Base-by-base conservation (phyloP, 2,329 filamentous ascomycete species). In the Rutstroemia sp. region DNA sequence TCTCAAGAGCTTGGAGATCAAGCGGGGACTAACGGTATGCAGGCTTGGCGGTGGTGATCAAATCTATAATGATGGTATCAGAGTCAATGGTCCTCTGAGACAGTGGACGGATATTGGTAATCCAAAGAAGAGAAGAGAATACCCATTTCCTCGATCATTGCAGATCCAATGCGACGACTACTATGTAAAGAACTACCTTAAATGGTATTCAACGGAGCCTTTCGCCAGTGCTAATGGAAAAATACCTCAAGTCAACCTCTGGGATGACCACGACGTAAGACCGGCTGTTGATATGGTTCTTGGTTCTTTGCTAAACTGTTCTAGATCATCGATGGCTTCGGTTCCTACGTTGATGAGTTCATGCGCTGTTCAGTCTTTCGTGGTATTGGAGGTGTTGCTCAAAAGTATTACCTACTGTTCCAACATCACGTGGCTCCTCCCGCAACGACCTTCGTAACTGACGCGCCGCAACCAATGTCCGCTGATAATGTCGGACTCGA, bases 341-440 rank as follows among this genome's bases (percentile, higher is more conserved):
- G 94, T 4, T 96, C 91, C 0, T 99, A 99, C 71, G 84, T 91
- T 25, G 84, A 96, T 66, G 84, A 91, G 39, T 97, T 97, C 69
- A 97, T 97, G 91, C 83, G 81, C 65, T 94, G 90, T 51, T 81
- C 89, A 48, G 90, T 99, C 5, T 97, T 99, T 72, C 87, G 88
- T 46, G 94, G 94, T 19, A 83, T 99, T 56, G 94, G 94, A 5
- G 90, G 89, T 34, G 84, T 92, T 54, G 94, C 94, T 1, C 95
- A 94, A 77, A 99, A 99, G 72, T 97, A 97, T 73, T 99, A 99
- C 70, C 82, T 97, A 80, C 81, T 99, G 9, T 99, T 99, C 73
- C 94, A 99, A 73, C 94, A 99, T 65, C 92, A 96, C 67, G 75
- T 95, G 50, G 82, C 92, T 12, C 92, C 92, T 1, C 91, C 92